Conservation (phyloP, 2,329 filamentous ascomycete species). For the Akanthomyces muscarius region DNA sequence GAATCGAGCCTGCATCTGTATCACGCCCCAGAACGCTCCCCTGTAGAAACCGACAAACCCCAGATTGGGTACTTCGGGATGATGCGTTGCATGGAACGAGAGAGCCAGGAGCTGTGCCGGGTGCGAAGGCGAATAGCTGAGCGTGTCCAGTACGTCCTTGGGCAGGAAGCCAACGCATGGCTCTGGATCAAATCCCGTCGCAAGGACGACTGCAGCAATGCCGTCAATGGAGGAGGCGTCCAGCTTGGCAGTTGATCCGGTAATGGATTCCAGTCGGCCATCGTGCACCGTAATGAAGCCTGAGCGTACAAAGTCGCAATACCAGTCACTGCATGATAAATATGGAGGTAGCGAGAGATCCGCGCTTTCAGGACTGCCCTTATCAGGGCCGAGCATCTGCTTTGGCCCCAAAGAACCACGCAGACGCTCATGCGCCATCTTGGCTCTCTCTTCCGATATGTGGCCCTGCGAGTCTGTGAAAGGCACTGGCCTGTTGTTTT, state of each 20-base stretch:
- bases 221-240: slow-evolving; percentile 41
- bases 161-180: slow-evolving; percentile 63
- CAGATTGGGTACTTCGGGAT: slow-evolving; percentile 56
- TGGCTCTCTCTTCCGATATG: slow-evolving; percentile 55
- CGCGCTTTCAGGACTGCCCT: slow-evolving; percentile 36
- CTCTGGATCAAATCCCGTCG: slow-evolving; percentile 69
- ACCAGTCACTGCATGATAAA: slow-evolving; percentile 67
- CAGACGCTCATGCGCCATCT: slow-evolving; percentile 49
- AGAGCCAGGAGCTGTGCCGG: slow-evolving; percentile 60
- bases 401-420: slow-evolving; percentile 47
- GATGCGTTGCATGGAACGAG: slow-evolving; percentile 62
- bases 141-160: slow-evolving; percentile 45
- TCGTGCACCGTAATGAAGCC: slow-evolving; percentile 51
- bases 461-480: slow-evolving; percentile 62
- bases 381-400: slow-evolving; percentile 47
- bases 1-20: slow-evolving; percentile 79
- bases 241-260: slow-evolving; percentile 34
- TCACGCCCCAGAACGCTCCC: slow-evolving; percentile 80
- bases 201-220: slow-evolving; percentile 65
- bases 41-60: slow-evolving; percentile 83
- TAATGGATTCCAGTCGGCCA: slow-evolving; percentile 41
- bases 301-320: slow-evolving; percentile 68
- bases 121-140: slow-evolving; percentile 55
- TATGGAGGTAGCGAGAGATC: slow-evolving; percentile 54
- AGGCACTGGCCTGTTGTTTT: slow-evolving; percentile 55